These are phyloP conservation scores for Fraxinus ornus DNA, from an alignment of 305 asterid genomes.

Conservation along the genomic window DNA sequence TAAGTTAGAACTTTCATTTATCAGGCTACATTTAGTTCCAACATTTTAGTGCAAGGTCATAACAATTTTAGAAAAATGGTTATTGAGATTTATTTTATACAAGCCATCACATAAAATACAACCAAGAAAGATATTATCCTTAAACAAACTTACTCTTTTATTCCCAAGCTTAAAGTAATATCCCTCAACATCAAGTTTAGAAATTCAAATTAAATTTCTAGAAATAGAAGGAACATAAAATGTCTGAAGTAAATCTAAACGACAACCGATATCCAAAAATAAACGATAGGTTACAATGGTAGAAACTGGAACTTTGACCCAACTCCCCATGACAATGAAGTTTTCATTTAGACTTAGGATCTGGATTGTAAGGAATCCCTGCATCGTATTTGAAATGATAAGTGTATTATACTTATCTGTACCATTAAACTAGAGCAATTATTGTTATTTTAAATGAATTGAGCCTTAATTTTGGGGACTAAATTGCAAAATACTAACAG, in stretches of 20 bases:
- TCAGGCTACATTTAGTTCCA: too few relatives aligned
- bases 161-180: neutral
- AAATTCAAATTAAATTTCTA: too few relatives aligned
- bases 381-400: neutral
- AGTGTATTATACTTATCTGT: too few relatives aligned
- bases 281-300: neutral
- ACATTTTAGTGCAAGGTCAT: too few relatives aligned
- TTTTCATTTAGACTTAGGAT: neutral
- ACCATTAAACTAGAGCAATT: too few relatives aligned
- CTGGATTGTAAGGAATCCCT: neutral
- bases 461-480: too few relatives aligned
- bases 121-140: neutral
- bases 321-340: neutral
- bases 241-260: neutral
- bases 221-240: neutral
- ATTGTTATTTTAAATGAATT: too few relatives aligned
- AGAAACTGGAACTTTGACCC: neutral
- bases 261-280: neutral
- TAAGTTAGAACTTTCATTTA: neutral
- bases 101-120: too few relatives aligned
- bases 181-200: neutral
- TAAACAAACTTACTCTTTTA: neutral
- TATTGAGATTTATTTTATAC: too few relatives aligned
- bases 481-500: too few relatives aligned
- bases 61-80: too few relatives aligned